phyloP scores from a whole-genome alignment of 208 protist species.

The Trypanosomatidae sp. region DNA sequence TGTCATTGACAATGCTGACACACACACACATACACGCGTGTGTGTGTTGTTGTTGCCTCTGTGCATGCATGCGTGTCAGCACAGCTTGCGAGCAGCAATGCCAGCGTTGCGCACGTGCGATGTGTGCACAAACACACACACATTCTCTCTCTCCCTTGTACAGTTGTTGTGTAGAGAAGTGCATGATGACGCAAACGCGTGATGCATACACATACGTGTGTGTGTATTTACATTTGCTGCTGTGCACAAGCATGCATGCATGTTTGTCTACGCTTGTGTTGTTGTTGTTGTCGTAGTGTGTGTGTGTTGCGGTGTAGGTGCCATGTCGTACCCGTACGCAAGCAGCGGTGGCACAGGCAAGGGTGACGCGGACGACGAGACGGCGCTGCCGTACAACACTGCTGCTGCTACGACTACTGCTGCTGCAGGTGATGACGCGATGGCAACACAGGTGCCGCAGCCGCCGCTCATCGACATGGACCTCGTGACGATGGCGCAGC shows the following conservation, averaged over 20 bases:
- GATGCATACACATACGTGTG: neutral
- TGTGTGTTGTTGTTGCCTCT: neutral
- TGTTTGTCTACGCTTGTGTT: no score
- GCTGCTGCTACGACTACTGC: neutral
- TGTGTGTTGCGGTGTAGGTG: no score
- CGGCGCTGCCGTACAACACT: neutral
- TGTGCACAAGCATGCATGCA: no score
- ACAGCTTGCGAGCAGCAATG: no score
- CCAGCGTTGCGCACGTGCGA: no score
- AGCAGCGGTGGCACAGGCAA: neutral
- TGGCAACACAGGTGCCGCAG: no score
- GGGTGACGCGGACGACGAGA: neutral
- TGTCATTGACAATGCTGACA: neutral
- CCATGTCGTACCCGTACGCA: neutral
- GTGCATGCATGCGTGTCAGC: no score
- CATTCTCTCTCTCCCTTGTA: neutral
- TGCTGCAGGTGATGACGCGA: no score
- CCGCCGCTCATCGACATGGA: neutral
- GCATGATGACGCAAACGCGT: neutral
- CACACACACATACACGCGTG: neutral
- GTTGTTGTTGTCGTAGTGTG: no score
- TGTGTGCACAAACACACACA: neutral
- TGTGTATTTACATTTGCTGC: neutral
- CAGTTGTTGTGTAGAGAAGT: neutral
- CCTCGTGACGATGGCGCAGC: constrained; percentile 4